Conservation (phyloP, 768 basidiomycete genomes). For the Leccinellum rugosiceps region DNA sequence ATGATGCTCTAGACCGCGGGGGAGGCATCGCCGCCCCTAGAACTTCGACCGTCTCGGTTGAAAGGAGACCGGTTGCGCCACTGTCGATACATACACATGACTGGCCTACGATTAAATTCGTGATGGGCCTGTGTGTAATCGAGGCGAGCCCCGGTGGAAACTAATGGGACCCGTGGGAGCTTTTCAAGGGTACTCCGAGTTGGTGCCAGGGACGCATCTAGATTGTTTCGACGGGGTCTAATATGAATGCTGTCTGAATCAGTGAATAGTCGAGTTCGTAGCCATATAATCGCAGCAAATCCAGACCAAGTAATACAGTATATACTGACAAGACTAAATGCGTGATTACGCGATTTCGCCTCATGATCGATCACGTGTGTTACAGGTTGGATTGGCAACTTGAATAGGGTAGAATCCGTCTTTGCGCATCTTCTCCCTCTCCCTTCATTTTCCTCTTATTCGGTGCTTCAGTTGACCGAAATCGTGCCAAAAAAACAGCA, state of each 20-base stretch:
- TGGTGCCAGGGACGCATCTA: neutral
- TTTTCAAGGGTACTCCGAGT: neutral
- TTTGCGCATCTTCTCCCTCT: neutral
- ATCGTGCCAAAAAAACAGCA: neutral
- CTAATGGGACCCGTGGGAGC: neutral
- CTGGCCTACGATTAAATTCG: neutral
- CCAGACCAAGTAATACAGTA: too few relatives aligned
- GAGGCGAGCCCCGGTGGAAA: neutral
- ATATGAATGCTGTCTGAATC: neutral
- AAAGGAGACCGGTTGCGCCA: neutral
- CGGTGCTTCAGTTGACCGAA: neutral
- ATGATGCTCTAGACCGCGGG: neutral
- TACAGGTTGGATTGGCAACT: neutral
- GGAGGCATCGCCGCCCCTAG: neutral
- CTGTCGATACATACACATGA: neutral
- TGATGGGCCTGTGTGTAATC: neutral
- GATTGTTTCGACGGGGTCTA: neutral
- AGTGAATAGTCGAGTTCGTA: neutral
- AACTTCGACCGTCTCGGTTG: neutral
- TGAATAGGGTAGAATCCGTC: neutral
- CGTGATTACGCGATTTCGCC: too few relatives aligned
- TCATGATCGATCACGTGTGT: conserved; percentile 10
- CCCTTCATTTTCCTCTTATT: neutral
- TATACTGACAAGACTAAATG: too few relatives aligned
- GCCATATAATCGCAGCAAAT: too few relatives aligned